These are phyloP conservation scores for Pseudocercospora eumusae DNA, from an alignment of 2,329 filamentous ascomycete genomes.

Conservation along the genomic window DNA sequence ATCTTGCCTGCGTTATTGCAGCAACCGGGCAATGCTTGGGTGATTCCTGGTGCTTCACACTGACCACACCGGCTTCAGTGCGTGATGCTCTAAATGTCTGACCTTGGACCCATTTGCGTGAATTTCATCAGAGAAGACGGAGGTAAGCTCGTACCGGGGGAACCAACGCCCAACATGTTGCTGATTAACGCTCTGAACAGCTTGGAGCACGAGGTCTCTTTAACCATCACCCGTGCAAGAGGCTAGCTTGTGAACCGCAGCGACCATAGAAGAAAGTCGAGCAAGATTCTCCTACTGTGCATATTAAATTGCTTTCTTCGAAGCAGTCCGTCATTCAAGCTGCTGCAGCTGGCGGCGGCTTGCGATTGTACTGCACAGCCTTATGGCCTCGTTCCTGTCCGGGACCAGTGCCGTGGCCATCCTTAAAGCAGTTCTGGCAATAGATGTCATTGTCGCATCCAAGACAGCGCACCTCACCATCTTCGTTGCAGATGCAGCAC, in stretches of 20 bases:
- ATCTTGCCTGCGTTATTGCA: background rate
- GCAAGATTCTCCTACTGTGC: too few species aligned
- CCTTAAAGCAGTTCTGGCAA: conserved; percentile 75
- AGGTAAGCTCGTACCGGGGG: background rate
- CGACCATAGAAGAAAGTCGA: too few species aligned
- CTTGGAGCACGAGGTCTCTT: conserved; percentile 1
- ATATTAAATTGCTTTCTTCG: too few species aligned
- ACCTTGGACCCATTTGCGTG: background rate
- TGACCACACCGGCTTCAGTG: background rate
- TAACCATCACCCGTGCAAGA: background rate
- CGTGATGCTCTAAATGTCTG: background rate
- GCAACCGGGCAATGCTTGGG: background rate
- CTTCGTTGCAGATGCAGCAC: conserved; percentile 81
- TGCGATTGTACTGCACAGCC: conserved; percentile 51
- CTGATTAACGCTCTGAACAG: background rate
- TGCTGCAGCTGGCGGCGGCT: conserved; percentile 17
- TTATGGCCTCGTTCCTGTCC: conserved; percentile 71
- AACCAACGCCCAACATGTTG: background rate
- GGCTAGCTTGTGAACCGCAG: background rate
- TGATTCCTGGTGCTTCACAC: background rate
- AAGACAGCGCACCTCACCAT: conserved; percentile 70
- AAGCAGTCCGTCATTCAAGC: background rate
- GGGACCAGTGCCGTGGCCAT: conserved; percentile 72
- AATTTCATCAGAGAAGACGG: background rate
- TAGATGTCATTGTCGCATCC: conserved; percentile 73